Conservation (phyloP, 2,329 filamentous ascomycete species). For the Aspergillus niger region DNA sequence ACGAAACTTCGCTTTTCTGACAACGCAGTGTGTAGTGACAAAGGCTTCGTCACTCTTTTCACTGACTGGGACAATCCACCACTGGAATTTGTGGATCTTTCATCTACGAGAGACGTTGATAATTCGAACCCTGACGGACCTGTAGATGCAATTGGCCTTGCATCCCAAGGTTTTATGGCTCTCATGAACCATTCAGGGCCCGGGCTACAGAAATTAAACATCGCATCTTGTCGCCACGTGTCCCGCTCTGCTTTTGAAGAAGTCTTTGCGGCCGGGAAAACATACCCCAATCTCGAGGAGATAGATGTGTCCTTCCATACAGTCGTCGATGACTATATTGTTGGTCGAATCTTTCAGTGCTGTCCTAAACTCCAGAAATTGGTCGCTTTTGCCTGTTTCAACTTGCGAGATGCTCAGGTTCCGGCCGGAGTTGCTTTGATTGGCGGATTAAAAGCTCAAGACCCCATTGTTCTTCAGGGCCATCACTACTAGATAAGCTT, state of each 20-base stretch:
- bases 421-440: slow-evolving; percentile 61
- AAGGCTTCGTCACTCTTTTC: slow-evolving; percentile 72
- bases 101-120: slow-evolving; percentile 76
- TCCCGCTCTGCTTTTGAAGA: slow-evolving; percentile 69
- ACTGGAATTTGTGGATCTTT: slow-evolving; percentile 71
- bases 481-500: slow-evolving; percentile 4
- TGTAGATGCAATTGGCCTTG: slow-evolving; percentile 68
- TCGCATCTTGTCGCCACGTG: slow-evolving; percentile 86
- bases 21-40: slow-evolving; percentile 74
- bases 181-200: slow-evolving; percentile 81
- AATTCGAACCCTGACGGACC: slow-evolving; percentile 66
- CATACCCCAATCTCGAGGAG: slow-evolving; percentile 68
- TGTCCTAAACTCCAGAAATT: slow-evolving; percentile 56
- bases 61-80: slow-evolving; percentile 72
- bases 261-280: slow-evolving; percentile 64
- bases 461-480: slow-evolving; percentile 50
- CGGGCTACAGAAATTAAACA: slow-evolving; percentile 66
- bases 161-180: slow-evolving; percentile 72
- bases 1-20: slow-evolving; percentile 79
- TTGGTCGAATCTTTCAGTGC: slow-evolving; percentile 47
- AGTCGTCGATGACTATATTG: slow-evolving; percentile 48
- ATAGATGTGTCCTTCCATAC: slow-evolving; percentile 73
- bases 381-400: slow-evolving; percentile 65
- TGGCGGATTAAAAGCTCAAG: slow-evolving; percentile 60
- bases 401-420: slow-evolving; percentile 57